Base-by-base conservation (phyloP, 495 filamentous ascomycete species). In the Lentithecium fluviatile region DNA sequence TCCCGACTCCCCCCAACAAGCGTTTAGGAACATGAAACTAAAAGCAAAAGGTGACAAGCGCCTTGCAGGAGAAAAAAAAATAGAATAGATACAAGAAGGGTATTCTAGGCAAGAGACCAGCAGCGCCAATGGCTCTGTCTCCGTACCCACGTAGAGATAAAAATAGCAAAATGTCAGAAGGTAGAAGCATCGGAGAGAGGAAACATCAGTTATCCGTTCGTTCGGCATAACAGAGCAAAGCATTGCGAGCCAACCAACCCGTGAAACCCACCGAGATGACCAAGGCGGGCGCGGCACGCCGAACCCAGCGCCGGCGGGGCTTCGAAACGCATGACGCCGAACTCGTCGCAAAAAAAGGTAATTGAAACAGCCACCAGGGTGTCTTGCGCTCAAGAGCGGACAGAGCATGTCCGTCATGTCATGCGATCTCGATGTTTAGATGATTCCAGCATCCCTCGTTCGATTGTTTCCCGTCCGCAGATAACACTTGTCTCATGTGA, bases 41-140 rank as follows among this genome's bases (percentile, higher is more conserved):
- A 25, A 58, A 52, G 23, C 21, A 32, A 45, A 57, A 17, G 19
- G 45, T 50, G 29, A 62, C 10, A 56, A 34, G 48, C 37, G 23
- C 36, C 5, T 6, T 4, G n/a, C 11, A 53, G 50, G 17, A 53
- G 50, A 53, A 32, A 51, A 55, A 7, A 62, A 38, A 62, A 58
- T 17, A 25, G n/a, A n/a, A n/a, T 67, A 63, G 29, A 63, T 67
- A 67, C 64, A 67, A 63, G 64, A 67, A 67, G 36, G 64, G 64
- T 60, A 65, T 57, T 23, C 20, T 11, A 56, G 32, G 26, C n/a
- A n/a, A 21, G 38, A 26, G 13, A 46, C 29, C 37, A 48, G 24
- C 40, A 46, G 36, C 47, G 48, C 46, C 46, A 60, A 43, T 45
- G 34, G 3, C 25, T 19, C 19, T 52, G 19, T 26, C 32, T 60